Conservation (phyloP, 805 yeast species). For the Candida tammaniensis region DNA sequence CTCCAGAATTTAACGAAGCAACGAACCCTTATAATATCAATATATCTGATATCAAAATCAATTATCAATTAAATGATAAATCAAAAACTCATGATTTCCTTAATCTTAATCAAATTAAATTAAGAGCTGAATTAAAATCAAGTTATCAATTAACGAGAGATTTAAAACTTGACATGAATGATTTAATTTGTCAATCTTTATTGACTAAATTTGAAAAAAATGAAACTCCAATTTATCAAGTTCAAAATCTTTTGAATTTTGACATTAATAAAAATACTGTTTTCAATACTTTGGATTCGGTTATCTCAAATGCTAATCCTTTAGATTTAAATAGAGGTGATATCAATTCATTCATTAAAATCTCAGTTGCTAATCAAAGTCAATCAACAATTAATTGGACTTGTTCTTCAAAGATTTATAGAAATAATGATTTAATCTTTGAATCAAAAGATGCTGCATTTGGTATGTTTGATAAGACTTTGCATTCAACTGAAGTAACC, state of each 20-base stretch:
- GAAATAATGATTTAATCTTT: constrained; percentile 18
- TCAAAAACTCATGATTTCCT: constrained; percentile 10
- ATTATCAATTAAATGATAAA: constrained; percentile 3
- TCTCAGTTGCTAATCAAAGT: constrained; percentile 13
- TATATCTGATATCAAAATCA: constrained; percentile 8
- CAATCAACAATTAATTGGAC: constrained; percentile 25
- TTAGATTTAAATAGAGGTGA: constrained; percentile 20
- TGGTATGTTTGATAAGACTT: constrained; percentile 23
- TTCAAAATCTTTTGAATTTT: constrained; percentile 17
- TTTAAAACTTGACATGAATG: not conserved
- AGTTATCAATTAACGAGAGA: constrained; percentile 1
- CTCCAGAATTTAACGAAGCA: constrained; percentile 20
- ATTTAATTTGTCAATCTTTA: constrained; percentile 4
- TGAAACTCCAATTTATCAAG: constrained; percentile 18
- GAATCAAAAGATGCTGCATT: constrained; percentile 27
- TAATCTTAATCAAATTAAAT: constrained; percentile 1
- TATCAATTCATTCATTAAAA: constrained; percentile 23
- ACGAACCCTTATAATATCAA: not conserved
- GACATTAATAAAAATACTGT: constrained; percentile 6
- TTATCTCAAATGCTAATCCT: constrained; percentile 12
- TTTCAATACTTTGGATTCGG: constrained; percentile 12
- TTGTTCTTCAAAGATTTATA: constrained; percentile 24
- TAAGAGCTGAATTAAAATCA: constrained; percentile 2
- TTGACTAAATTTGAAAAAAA: constrained; percentile 9
- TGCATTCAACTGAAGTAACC: constrained; percentile 21